Base-by-base conservation (phyloP, 2,329 filamentous ascomycete species). In the Coleophoma crateriformis region DNA sequence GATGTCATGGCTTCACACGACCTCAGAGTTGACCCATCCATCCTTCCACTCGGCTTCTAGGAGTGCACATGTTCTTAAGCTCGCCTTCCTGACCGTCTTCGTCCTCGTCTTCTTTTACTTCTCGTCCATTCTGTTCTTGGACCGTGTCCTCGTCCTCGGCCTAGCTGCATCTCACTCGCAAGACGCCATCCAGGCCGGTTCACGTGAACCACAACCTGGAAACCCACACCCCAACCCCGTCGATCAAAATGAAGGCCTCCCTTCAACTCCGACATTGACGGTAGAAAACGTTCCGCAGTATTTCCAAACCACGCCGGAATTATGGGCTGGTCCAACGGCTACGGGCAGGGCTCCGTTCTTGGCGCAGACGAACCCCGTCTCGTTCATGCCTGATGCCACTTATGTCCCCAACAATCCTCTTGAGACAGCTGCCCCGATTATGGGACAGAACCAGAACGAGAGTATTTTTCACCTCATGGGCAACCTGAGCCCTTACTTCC, bases 391-490 rank as follows among this genome's bases (percentile, higher is more conserved):
- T 13, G 75, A 81, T 8, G 78, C 69, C 2, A 76, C 81, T 5
- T 89, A 82, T 61, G 79, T 84, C 33, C 82, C 85, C 13, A 87
- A 87, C 59, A 71, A 76, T 45, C 87, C 87, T 45, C 70, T 90
- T 50, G 84, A 88, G 69, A 90, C 86, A 2, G 78, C 81, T 34
- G 72, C 85, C 17, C 84, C 86, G 0, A 85, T 90, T 46, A 62
- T 74, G 47, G 84, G 84, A 22, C 72, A 74, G 67, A 74, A 75
- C 44, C 68, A 76, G 27, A 78, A 84, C 59, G 70, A 75, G 55
- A 86, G 80, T 66, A 87, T 90, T 58, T 90, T 89, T 66, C 75
- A 82, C 53, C 72, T 84, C 61, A 84, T 88, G 74, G 87, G 84
- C 6, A 78, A 83, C 53, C 66, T 90, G 32, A 82, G 81, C 37